Base-by-base conservation (phyloP, 345 rosid species). In the Abelmoschus esculentus region DNA sequence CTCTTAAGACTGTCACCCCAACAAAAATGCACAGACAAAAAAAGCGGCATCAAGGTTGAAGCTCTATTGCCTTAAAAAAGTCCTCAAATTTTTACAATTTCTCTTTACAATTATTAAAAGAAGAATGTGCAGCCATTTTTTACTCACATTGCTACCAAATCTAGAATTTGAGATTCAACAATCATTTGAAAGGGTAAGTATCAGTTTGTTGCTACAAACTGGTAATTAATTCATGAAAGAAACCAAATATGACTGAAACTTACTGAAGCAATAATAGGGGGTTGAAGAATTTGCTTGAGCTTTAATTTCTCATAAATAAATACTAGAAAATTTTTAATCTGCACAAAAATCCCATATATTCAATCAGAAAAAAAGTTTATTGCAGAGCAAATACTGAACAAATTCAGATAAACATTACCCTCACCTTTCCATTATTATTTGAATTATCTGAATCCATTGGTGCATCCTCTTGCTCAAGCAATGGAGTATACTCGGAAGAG, bases 221-320 rank as follows among this genome's bases (percentile, higher is more conserved):
- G 10, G 14, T 38, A 10, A 22, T 0, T 10, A 44, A 31, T 64
- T 22, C 19, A 73, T 14, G 34, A 67, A 46, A 34, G 26, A 64
- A 56, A 54, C 32, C 32, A 54, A 66, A 14, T 67, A 64, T 17
- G 31, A 55, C 59, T 53, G 74, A 71, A 70, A 80, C 96, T 83
- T 82, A 96, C 98, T 6, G 98, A 96, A 78, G 99, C 98, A 84
- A 92, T 71, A 54, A 96, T 92, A 34, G 99, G 88, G 36, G 98
- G 97, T 70, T 92, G 97, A 80, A 92, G 84, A 67, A 92, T 85
- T 86, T 90, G 99, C 84, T 96, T 89, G 72, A 96, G 91, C 85
- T 92, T 96, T 83, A 96, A 82, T 79, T 89, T 96, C 61, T 92
- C 89, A 68, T 82, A 89, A 49, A 96, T 55, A 47, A 80, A 90